Conservation (phyloP, 192 early-diverging fungal species). For the Lobulomyces angularis region DNA sequence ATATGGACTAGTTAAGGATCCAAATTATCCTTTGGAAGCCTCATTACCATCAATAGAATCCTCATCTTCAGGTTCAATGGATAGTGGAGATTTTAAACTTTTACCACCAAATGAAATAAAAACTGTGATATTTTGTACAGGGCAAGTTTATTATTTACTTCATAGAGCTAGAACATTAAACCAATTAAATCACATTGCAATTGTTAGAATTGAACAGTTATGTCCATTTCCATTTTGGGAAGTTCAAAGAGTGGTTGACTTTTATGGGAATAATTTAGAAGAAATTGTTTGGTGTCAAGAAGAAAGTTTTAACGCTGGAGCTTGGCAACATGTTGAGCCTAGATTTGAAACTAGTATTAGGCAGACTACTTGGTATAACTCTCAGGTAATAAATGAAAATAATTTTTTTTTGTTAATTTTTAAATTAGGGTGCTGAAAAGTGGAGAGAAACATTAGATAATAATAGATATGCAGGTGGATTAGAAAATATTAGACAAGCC, state of each 20-base stretch:
- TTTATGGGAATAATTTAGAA: slow-evolving; percentile 68
- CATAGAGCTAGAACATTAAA: slow-evolving; percentile 79
- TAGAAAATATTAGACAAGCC: slow-evolving; percentile 22
- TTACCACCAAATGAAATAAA: slow-evolving; percentile 73
- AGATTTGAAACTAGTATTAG: slow-evolving; percentile 70
- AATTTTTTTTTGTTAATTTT: slow-evolving; percentile 10
- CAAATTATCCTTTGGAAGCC: slow-evolving; percentile 9
- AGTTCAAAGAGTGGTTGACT: slow-evolving; percentile 70
- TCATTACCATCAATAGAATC: neutral
- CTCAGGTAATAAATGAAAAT: slow-evolving; percentile 39
- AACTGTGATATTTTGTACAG: slow-evolving; percentile 87
- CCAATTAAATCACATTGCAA: slow-evolving; percentile 76
- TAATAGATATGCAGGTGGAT: slow-evolving; percentile 24
- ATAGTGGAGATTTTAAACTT: slow-evolving; percentile 39
- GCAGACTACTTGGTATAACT: slow-evolving; percentile 54
- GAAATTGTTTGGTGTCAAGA: slow-evolving; percentile 92
- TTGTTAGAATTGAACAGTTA: slow-evolving; percentile 90
- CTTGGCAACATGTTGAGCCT: slow-evolving; percentile 79
- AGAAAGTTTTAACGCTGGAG: slow-evolving; percentile 88
- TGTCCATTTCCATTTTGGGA: slow-evolving; percentile 91
- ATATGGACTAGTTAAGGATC: slow-evolving; percentile 17
- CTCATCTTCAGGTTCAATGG: neutral
- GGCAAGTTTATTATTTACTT: slow-evolving; percentile 94
- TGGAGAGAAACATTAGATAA: slow-evolving; percentile 19
- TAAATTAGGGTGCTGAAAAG: too few relatives aligned